Conservation (phyloP, 2,329 filamentous ascomycete species). For the Arthroderma uncinatum region DNA sequence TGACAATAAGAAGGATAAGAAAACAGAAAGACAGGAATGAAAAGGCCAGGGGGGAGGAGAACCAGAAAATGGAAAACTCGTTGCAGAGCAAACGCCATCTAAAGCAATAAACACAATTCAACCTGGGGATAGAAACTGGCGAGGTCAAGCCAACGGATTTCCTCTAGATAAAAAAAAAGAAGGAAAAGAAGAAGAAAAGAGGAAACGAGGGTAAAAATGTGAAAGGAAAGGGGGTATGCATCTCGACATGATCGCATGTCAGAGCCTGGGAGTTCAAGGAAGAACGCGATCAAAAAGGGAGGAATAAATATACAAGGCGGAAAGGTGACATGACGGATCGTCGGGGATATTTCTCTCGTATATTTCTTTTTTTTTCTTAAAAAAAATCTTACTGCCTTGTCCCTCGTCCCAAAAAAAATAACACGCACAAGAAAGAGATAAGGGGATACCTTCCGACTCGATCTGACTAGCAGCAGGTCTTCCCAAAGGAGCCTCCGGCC, state of each 20-base stretch:
- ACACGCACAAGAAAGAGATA: neutral
- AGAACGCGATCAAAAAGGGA: conserved; percentile 7
- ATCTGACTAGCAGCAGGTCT: conserved; percentile 64
- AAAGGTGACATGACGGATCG: conserved; percentile 2
- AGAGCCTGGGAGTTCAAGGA: conserved; percentile 3
- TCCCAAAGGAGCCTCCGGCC: conserved; percentile 40
- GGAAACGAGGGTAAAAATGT: conserved; percentile 1
- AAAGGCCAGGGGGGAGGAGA: neutral
- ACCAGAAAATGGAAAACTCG: neutral
- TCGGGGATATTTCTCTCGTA: conserved; percentile 7
- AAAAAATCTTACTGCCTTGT: neutral
- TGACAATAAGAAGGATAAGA: neutral
- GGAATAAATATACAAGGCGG: conserved; percentile 6
- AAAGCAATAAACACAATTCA: neutral
- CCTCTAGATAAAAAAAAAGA: conserved; percentile 14
- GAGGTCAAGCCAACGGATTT: conserved; percentile 13
- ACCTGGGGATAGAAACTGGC: conserved; percentile 4
- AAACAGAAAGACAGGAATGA: neutral
- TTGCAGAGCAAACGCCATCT: conserved; percentile 1
- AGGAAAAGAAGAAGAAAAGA: conserved; percentile 9
- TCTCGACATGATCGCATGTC: conserved; percentile 1
- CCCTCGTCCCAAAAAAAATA: neutral
- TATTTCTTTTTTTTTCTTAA: conserved; percentile 4
- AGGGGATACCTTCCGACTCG: neutral
- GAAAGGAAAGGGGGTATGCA: conserved; percentile 3